phyloP scores from a whole-genome alignment of 805 yeast genomes.

The Wickerhamomyces queroliae region DNA sequence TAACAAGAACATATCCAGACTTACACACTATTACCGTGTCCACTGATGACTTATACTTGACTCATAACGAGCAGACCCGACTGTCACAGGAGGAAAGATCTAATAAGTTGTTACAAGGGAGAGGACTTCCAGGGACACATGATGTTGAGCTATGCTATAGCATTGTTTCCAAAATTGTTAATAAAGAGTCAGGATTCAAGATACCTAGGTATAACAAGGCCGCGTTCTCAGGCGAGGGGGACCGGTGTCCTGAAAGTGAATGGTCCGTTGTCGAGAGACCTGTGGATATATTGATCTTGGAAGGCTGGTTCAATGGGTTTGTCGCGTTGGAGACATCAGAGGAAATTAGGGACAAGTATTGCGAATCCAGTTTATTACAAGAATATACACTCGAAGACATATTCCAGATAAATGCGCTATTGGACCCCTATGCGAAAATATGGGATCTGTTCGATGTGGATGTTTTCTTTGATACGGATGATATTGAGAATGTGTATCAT shows the following conservation, averaged over 20 bases:
- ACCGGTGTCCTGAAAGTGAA: conserved; percentile 39
- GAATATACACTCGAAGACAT: conserved; percentile 24
- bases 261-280: conserved; percentile 35
- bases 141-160: conserved; percentile 39
- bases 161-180: conserved; percentile 28
- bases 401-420: conserved; percentile 42
- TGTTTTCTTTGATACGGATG: conserved; percentile 54
- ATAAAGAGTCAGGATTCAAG: conserved; percentile 22
- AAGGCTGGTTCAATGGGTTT: conserved; percentile 95
- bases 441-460: conserved; percentile 60
- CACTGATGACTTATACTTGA: conserved; percentile 81
- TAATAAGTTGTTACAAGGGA: conserved; percentile 59
- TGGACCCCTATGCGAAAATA: conserved; percentile 42
- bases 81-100: conserved; percentile 34
- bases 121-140: conserved; percentile 95
- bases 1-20: conserved; percentile 30
- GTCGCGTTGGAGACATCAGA: conserved; percentile 30
- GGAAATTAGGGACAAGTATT: conserved; percentile 9
- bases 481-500: conserved; percentile 54
- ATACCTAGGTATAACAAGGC: conserved; percentile 82
- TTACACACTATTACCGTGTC: conserved; percentile 48
- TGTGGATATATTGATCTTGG: conserved; percentile 67
- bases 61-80: conserved; percentile 50
- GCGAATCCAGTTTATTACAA: conserved; percentile 19
- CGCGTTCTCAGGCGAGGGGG: conserved; percentile 68